Base-by-base conservation (phyloP, 2,329 filamentous ascomycete species). In the Fusarium subglutinans region DNA sequence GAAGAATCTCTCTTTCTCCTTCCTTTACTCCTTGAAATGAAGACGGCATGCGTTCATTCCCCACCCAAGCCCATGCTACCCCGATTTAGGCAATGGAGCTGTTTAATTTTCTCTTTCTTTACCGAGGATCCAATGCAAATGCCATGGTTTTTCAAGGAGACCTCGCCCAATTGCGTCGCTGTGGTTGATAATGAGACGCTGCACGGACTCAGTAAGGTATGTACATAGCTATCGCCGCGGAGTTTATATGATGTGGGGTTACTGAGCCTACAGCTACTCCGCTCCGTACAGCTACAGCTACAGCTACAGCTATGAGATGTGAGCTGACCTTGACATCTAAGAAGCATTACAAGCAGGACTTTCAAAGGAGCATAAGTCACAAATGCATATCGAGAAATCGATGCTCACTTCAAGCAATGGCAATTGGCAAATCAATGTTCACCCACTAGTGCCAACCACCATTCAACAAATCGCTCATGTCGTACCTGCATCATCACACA, bases 41-140 rank as follows among this genome's bases (percentile, higher is more conserved):
- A 38, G 65, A 30, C 33, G n/a, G 37, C 35, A 62, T 50, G 60
- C 72, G 65, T 68, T 66, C 57, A 68, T 68, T 68, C 63, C 35
- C 65, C 65, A 68, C 65, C 53, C 55, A n/a, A 54, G 41, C n/a
- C 45, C 37, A 26, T 63, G 35, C 60, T 57, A 62, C 20, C 55
- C 69, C 60, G 45, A 72, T 69, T 55, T 43, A 44, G 50, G 47
- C 33, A 56, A 63, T 71, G 30, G 55, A 61, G 53, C 37, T 53
- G 22, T 28, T 38, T 43, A 35, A 24, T 28, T 51, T 59, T 56
- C 10, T 24, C n/a, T 37, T 33, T 18, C 28, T 43, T 57, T 74
- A 10, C 66, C 71, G 62, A 74, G 62, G 66, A 65, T 64, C 35
- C 26, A 22, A 64, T 56, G 38, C 26, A 18, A 72, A 54, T 64